Evolutionary conservation across 805 yeast species (phyloP), one percentile per base, ranked within the genome.

Genomic region (Metschnikowia proteae): DNA sequence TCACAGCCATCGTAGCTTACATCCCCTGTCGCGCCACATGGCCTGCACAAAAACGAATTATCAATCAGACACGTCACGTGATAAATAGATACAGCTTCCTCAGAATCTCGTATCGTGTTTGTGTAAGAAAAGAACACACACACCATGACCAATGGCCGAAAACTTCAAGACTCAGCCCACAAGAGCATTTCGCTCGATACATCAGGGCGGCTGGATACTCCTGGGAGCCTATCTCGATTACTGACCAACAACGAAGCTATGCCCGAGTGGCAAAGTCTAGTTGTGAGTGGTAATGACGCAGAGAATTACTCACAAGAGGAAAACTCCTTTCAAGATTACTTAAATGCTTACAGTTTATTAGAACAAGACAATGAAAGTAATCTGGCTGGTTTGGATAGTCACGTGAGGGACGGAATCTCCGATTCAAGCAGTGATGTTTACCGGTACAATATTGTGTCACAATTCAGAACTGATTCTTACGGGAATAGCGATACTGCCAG

Each of bases 131-230:
- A 29, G 29, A 22, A 31, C 35, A 30, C 28, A 31, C 36, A 23
- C 10, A 30, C 13, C 11, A 40, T 40, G 43, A 40, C 43, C n/a
- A 31, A 40, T 30, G 43, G 28, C 43, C 43, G 11, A 28, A 7
- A 26, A n/a, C 22, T n/a, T 22, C 36, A 31, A 25, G 36, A 31
- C 25, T n/a, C n/a, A n/a, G 10, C 22, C 25, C 9, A 31, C 2
- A 8, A 25, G 8, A 30, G 25, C 27, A 10, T 23, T 27, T 4
- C 10, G 4, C 5, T 29, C 11, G 22, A 31, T 22, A 8, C 30
- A 23, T 31, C 28, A 17, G 43, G 13, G 25, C 28, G 26, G 23
- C 26, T 30, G 36, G 36, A 40, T 13, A 8, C 8, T 3, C 17
- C 1, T 22, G 25, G 11, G n/a, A 38, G 31, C 27, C 32, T 27